These are phyloP conservation scores for Talaromyces proteolyticus DNA, from an alignment of 495 filamentous ascomycete genomes.

Conservation along the genomic window DNA sequence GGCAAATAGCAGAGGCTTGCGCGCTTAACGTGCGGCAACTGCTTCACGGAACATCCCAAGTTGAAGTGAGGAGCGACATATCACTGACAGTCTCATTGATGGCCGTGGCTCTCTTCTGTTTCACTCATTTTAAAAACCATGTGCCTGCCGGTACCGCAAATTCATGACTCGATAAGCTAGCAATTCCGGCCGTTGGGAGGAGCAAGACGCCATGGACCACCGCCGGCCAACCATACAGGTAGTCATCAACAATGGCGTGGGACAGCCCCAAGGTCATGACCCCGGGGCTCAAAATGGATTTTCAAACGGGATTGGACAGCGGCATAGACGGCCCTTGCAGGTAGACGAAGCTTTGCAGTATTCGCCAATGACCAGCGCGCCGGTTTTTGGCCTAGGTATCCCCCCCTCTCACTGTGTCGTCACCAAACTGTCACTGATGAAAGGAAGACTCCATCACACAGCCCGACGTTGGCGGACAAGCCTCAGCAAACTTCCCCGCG, in stretches of 20 bases:
- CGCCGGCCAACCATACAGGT: constrained; percentile 39
- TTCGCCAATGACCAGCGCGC: constrained; percentile 84
- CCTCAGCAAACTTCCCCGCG: constrained; percentile 36
- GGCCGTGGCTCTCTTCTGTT: not conserved
- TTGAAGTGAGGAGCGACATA: not conserved
- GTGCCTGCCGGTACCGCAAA: not conserved
- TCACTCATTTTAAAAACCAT: not conserved
- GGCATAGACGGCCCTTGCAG: constrained; percentile 39
- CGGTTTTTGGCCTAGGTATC: constrained; percentile 79
- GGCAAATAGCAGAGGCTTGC: not conserved
- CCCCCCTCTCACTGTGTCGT: constrained; percentile 10
- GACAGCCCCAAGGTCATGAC: constrained; percentile 20
- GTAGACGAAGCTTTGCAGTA: constrained; percentile 86
- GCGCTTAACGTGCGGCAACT: not conserved
- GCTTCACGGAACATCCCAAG: not conserved
- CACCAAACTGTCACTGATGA: constrained; percentile 1
- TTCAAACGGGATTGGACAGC: constrained; percentile 12
- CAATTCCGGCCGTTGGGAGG: constrained; percentile 4
- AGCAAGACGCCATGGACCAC: constrained; percentile 29
- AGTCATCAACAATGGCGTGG: constrained; percentile 36
- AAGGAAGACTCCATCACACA: constrained; percentile 31
- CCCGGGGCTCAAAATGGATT: constrained; percentile 9
- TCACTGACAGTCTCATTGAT: not conserved
- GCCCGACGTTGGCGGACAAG: constrained; percentile 36
- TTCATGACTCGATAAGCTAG: constrained; percentile 2